Evolutionary conservation across 345 rosid genomes (phyloP), one percentile per base, ranked within the genome.

Genomic region (Eucalyptus rudis): DNA sequence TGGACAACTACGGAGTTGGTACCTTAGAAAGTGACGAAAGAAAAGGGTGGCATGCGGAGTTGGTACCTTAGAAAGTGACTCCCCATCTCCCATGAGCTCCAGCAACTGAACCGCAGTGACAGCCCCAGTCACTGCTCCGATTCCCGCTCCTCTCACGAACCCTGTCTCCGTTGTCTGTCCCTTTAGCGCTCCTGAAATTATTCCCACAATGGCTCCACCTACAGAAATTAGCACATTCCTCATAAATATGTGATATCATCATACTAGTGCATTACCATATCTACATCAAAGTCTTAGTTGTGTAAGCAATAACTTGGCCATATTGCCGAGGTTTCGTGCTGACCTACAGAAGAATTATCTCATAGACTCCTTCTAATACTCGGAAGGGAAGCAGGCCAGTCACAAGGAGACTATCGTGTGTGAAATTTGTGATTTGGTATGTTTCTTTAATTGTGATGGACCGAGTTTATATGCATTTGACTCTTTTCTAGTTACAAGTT

Each of bases 81-180:
- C 97, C 13, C 94, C 96, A 81, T 92, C 88, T 87, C 89, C 90
- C 83, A 90, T 84, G 31, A 94, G 92, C 88, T 94, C 96, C 33
- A 95, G 89, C 87, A 96, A 87, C 88, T 96, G 98, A 88, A 92
- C 83, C 4, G 96, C 95, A 10, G 97, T 96, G 89, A 97, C 91
- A 62, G 95, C 95, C 49, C 99, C 99, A 12, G 94, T 89, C 83
- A 97, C 93, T 8, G 94, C 95, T 52, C 99, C 98, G 20, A 95
- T 92, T 88, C 94, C 92, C 19, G 96, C 94, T 10, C 99, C 98
- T 16, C 91, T 92, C 45, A 94, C 86, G 88, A 94, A 92, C 51
- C 99, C 98, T 1, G 96, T 94, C 92, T 96, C 97, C 59, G 99
- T 96, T 36, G 97, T 97, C 89, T 96, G 98, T 20, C 99, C 99